Conservation (phyloP, 2,329 filamentous ascomycete species). For the Fusarium sp. region DNA sequence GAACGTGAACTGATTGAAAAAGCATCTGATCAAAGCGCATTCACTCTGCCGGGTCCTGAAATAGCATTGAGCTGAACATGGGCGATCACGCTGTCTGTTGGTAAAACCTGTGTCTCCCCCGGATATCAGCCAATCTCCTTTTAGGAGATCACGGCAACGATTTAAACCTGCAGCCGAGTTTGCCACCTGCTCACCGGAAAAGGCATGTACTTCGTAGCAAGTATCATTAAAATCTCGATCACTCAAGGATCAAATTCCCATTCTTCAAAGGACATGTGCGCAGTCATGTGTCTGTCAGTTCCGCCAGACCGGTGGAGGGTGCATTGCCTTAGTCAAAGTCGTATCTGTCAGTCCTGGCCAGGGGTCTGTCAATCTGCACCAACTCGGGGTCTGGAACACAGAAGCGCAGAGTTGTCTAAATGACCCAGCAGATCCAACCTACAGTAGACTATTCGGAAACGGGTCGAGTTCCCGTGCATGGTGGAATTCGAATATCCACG, state of each 20-base stretch:
- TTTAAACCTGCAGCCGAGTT: constrained; percentile 28
- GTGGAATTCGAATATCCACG: not conserved
- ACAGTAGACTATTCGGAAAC: not conserved
- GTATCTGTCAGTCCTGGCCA: constrained; percentile 4
- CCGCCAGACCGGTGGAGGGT: constrained; percentile 27
- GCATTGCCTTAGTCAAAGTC: not conserved
- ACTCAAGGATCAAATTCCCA: constrained; percentile 11
- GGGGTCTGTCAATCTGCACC: constrained; percentile 7
- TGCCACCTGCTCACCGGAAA: constrained; percentile 26
- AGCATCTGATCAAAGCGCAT: not conserved
- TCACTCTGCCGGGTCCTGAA: not conserved
- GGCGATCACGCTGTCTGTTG: not conserved
- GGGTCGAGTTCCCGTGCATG: not conserved
- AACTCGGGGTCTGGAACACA: constrained; percentile 11
- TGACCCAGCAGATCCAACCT: not conserved
- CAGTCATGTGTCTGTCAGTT: not conserved
- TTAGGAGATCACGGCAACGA: constrained; percentile 8
- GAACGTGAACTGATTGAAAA: not conserved
- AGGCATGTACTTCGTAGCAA: constrained; percentile 26
- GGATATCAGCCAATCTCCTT: constrained; percentile 3
- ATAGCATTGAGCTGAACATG: not conserved
- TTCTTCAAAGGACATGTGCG: not conserved
- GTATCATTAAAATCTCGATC: not conserved
- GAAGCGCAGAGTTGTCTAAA: not conserved
- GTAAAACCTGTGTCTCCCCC: constrained; percentile 9